A percentile compares a stretch with the other conserved stretches of the same genome.
Conservation (phyloP, 2,329 filamentous ascomycete genomes). For the Waltergamsia citrina region DNA sequence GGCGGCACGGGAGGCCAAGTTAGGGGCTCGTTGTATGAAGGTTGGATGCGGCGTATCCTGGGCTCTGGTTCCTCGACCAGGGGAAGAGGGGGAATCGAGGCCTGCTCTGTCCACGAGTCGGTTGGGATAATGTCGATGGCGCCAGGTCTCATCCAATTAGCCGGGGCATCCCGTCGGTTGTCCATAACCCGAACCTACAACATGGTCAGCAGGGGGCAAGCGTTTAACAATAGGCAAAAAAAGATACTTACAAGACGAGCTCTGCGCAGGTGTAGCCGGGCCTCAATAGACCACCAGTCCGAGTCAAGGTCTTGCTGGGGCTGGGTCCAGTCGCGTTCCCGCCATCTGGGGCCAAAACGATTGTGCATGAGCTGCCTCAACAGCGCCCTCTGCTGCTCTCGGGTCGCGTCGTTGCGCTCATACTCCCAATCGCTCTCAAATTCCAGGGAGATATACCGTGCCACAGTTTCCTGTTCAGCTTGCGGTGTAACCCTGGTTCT, state of each 20-base stretch:
- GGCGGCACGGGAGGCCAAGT: background rate
- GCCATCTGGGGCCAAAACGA: background rate
- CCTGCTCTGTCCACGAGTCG: background rate
- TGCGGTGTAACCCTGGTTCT: background rate
- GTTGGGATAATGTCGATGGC: background rate
- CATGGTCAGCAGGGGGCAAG: no score
- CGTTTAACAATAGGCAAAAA: no score
- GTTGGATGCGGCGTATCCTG: background rate
- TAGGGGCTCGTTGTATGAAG: no score
- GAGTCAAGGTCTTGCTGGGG: background rate
- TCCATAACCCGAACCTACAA: no score
- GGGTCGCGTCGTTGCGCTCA: background rate
- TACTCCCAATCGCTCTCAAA: background rate
- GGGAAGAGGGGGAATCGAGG: no score
- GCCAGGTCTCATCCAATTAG: background rate
- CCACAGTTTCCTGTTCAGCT: background rate
- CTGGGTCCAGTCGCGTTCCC: conserved; percentile 1
- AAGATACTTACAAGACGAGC: background rate
- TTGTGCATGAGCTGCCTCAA: background rate
- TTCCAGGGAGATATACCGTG: background rate
- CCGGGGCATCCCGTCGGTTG: background rate
- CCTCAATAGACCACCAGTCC: conserved; percentile 1
- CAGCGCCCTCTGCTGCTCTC: background rate
- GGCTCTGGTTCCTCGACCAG: background rate
- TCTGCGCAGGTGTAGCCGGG: background rate